Evolutionary conservation across 1,284 basidiomycete genomes (phyloP), one percentile per base, ranked within the genome.

Genomic region (Jaminaea rosea): DNA sequence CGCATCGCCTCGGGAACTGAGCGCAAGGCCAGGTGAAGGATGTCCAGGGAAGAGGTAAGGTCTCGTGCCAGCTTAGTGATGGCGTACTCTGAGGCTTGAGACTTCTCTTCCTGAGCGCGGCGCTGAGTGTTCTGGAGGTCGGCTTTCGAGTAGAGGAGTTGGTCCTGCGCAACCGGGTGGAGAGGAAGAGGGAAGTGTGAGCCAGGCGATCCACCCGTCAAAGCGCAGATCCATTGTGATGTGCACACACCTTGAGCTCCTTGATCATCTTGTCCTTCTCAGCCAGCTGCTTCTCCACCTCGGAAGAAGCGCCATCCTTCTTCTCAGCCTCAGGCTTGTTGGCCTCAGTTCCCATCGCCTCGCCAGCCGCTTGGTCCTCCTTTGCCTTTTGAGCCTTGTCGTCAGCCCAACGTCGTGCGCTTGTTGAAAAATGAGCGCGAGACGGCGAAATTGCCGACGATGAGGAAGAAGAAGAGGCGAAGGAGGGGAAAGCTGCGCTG

Each of bases 41-140:
- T 88, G 74, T 98, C 94, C 60, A 90, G 84, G 27, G 89, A 93
- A 65, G 86, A 84, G 49, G 96, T 84, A 53, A 98, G 82, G 77
- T 96, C 89, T 47, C 75, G 75, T 10, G 93, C 93, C 70, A 99
- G 94, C 49, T 83, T 83, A 47, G 86, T 81, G 73, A 98, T 92
- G 53, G 91, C 92, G 76, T 87, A 93, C 76, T 96, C 90, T 56
- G 84, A 83, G 17, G 90, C 88, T 75, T 89, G 87, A 72, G 87
- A 82, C 79, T 89, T 91, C 77, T 98, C 93, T 58, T 88, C 82
- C 26, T 84, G 83, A 51, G 88, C 81, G 64, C 92, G 89, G 54
- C 90, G 85, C 74, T 92, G 88, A 46, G 96, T 80, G 75, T 97
- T 99, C 58, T 96, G 80, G 77, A 90, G 89, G 78, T 98, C 93